A percentile compares a stretch with the other conserved stretches of the same genome.
phyloP scores from a whole-genome alignment of 345 rosid species.

The Moricandia arvensis region DNA sequence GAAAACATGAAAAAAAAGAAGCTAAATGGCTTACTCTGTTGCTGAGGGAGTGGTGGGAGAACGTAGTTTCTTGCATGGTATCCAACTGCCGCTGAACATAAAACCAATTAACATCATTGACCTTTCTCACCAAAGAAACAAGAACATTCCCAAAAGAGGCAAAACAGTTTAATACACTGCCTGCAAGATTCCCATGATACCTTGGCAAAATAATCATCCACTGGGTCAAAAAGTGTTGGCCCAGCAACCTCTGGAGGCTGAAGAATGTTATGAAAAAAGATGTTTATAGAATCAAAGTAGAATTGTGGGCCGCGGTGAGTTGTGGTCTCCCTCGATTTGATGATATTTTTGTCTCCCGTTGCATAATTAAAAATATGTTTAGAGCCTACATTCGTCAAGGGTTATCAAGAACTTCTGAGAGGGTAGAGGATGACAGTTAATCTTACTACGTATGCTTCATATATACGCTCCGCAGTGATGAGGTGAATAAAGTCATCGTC shows the following conservation, averaged over 20 bases:
- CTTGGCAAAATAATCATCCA: constrained; percentile 74
- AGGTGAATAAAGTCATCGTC: constrained; percentile 90
- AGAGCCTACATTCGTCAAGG: neutral
- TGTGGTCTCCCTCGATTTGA: constrained; percentile 98
- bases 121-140: neutral
- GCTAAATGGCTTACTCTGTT: constrained; percentile 24
- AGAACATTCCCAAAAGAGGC: neutral
- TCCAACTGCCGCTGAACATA: constrained; percentile 69
- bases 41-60: constrained; percentile 51
- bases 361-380: neutral
- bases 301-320: constrained; percentile 97
- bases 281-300: constrained; percentile 92
- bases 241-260: constrained; percentile 90
- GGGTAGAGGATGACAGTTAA: constrained; percentile 13
- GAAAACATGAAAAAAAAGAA: neutral
- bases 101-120: constrained; percentile 38
- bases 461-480: constrained; percentile 89
- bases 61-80: constrained; percentile 45
- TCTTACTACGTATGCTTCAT: constrained; percentile 49
- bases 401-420: neutral
- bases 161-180: neutral
- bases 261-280: constrained; percentile 93
- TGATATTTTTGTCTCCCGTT: constrained; percentile 99
- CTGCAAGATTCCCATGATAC: constrained; percentile 45
- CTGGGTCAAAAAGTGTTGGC: constrained; percentile 50